Percentiles rank a stretch among this genome's conserved stretches.
Conservation (phyloP, 2,329 filamentous ascomycete genomes). For the Aspergillus chevalieri region DNA sequence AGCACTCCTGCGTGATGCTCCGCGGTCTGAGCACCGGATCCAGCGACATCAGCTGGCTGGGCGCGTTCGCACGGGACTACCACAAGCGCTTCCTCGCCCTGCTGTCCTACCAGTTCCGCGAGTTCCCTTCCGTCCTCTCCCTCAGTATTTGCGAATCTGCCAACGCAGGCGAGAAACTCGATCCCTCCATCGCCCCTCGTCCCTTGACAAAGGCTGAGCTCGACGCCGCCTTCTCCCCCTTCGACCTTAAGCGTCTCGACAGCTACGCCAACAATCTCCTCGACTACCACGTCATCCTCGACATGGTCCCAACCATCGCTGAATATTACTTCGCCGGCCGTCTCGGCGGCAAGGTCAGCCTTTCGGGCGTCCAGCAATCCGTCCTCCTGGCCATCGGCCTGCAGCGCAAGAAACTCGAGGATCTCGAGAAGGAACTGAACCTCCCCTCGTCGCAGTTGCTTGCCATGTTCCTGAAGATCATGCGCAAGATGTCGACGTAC, state of each 20-base stretch:
- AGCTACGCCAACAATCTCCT: conserved; percentile 95
- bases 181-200: conserved; percentile 48
- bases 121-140: conserved; percentile 70
- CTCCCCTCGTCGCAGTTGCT: conserved; percentile 73
- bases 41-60: conserved; percentile 76
- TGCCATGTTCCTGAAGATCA: conserved; percentile 95
- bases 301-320: conserved; percentile 79
- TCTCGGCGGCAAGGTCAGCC: conserved; percentile 59
- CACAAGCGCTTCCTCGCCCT: conserved; percentile 87
- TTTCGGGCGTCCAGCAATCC: conserved; percentile 77
- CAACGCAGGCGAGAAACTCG: conserved; percentile 62
- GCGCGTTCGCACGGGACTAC: conserved; percentile 87
- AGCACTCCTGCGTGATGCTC: conserved; percentile 97
- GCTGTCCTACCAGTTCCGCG: conserved; percentile 85
- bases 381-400: conserved; percentile 87
- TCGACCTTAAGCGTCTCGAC: conserved; percentile 90
- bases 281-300: conserved; percentile 94
- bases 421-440: conserved; percentile 69
- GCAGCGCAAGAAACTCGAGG: conserved; percentile 81
- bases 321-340: conserved; percentile 78
- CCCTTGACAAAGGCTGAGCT: conserved; percentile 68
- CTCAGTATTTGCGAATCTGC: conserved; percentile 86
- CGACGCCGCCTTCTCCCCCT: conserved; percentile 74
- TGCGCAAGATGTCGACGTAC: conserved; percentile 76
- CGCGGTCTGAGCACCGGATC: conserved; percentile 58